phyloP scores from a whole-genome alignment of 352 stramenopile species.

The Globisporangium irregulare region DNA sequence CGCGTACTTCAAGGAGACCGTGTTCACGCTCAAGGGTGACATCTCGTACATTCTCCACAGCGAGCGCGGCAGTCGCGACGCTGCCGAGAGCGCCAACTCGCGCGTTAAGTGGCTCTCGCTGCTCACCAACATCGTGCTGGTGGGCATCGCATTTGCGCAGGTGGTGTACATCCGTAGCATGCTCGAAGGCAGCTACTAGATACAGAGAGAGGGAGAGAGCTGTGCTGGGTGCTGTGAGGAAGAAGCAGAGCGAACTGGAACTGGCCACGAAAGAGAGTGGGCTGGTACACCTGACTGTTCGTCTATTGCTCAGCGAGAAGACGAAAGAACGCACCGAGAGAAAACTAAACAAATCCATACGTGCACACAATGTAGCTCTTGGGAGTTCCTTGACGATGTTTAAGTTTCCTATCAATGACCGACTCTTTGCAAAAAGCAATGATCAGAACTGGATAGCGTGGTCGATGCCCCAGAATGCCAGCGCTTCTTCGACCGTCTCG shows the following conservation, averaged over 20 bases:
- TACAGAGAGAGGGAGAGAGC: not conserved
- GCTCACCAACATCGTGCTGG: constrained; percentile 73
- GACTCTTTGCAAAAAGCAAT: not conserved
- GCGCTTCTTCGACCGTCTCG: constrained; percentile 62
- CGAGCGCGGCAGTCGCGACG: constrained; percentile 72
- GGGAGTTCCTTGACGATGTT: not conserved
- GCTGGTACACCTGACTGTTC: not conserved
- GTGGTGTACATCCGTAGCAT: constrained; percentile 84
- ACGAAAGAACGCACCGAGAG: not conserved
- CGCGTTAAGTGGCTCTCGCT: constrained; percentile 85
- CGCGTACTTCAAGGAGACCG: constrained; percentile 71
- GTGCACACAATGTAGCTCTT: not conserved
- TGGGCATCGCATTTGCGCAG: constrained; percentile 75
- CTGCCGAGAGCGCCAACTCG: constrained; percentile 69
- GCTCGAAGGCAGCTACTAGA: constrained; percentile 73
- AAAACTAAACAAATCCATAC: constrained; percentile 4
- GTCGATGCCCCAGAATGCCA: constrained; percentile 71
- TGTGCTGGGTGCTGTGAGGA: not conserved
- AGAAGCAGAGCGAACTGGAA: not conserved
- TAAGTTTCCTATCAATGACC: not conserved
- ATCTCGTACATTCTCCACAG: constrained; percentile 80
- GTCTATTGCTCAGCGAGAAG: not conserved
- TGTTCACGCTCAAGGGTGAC: constrained; percentile 74
- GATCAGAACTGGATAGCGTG: constrained; percentile 32
- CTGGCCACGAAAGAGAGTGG: not conserved